Evolutionary conservation across 208 protist species (phyloP), one percentile per base, ranked within the genome.

Genomic region (Trypanosomatidae sp.): DNA sequence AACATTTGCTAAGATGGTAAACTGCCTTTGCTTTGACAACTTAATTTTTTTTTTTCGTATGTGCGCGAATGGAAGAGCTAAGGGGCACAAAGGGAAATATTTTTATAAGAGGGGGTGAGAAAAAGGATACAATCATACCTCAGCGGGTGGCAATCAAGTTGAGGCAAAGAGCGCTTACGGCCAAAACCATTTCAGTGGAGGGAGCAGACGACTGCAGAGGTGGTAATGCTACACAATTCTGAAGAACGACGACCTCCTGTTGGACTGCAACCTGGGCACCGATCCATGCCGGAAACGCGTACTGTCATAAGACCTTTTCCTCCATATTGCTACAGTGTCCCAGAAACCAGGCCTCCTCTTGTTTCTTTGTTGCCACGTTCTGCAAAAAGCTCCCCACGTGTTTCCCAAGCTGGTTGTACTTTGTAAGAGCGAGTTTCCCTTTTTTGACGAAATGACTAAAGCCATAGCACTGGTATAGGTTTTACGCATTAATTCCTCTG

Each of bases 1-100:
- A 67, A 13, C 70, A 82, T 76, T 79, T 68, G 67, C 62, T 55
- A 72, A 71, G 13, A 50, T 39, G 25, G n/a, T 4, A 9, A 15
- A 12, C 39, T 39, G 30, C 36, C 7, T 69, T 17, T 44, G 13
- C 55, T 62, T 25, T 58, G 10, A 28, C 3, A 36, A 44, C 15
- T 7, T 44, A 13, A 22, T 41, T 65, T 6, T 47, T 1, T 30
- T 53, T 33, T 28, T 33, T 10, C 3, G 41, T 50, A 12, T 68
- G n/a, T 39, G 41, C 49, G n/a, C 19, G 4, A 22, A n/a, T 44
- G 36, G 5, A 1, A 46, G 13, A 5, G 25, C 22, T 19, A 41
- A 41, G 5, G 17, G 15, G 6, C 15, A 47, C 60, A 44, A 78
- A 59, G 39, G 43, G 4, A 49, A 73, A 67, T n/a, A 66, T 53